Evolutionary conservation across 2,329 filamentous ascomycete species (phyloP), one percentile per base, ranked within the genome.

Genomic region (Mycogone perniciosa): DNA sequence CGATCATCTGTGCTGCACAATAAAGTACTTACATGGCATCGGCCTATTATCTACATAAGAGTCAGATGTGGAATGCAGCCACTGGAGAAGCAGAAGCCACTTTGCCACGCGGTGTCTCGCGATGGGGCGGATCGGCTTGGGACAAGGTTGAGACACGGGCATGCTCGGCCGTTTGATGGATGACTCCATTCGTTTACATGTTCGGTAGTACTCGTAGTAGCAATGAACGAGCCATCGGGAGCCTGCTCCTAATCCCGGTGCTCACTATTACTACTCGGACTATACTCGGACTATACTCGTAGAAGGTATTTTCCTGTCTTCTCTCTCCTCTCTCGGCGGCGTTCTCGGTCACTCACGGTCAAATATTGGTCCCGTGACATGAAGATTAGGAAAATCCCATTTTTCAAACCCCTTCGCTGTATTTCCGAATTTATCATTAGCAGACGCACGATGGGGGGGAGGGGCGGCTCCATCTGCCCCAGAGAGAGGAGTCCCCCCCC

Each of bases 291-390:
- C 31, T 33, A 26, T 31, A 33, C 10, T 8, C 10, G 6, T 26
- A 26, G 44, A 38, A 31, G 33, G 38, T 31, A 27, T 31, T 33
- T 31, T 48, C 27, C 44, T 13, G 33, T 39, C 26, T 27, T 33
- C 20, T 7, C 11, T 31, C 35, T 20, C 11, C 13, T 20, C 35
- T 38, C 35, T 38, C 35, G 35, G 35, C 11, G 35, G n/a, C 35
- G 10, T 38, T 38, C 35, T 38, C 27, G n/a, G 38, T 42, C 33
- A 40, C 27, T 31, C 33, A 39, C 30, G 11, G 29, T 42, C 44
- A 44, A 46, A 37, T 42, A 44, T 29, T 47, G 49, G 49, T 47
- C 49, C 34, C 44, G 49, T 51, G 49, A 51, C 42, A 33, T 31
- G 20, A 43, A 39, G 30, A 34, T 31, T 39, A 38, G 38, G 38